Base-by-base conservation (phyloP, 2,329 filamentous ascomycete genomes). In the Ilyonectria mors-panacis region DNA sequence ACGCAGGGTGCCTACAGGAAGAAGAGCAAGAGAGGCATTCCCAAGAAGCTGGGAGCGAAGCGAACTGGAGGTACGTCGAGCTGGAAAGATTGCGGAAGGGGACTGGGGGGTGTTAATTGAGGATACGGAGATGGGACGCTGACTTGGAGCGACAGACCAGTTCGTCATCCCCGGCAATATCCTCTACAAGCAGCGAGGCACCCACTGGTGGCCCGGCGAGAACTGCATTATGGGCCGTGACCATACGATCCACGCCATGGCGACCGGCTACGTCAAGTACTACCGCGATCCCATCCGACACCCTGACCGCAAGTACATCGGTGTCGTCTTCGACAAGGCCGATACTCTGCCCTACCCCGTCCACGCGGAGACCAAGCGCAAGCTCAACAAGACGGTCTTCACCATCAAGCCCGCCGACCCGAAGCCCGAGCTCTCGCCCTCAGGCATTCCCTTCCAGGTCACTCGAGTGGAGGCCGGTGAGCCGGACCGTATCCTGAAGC, bases 101-200 rank as follows among this genome's bases (percentile, higher is more conserved):
- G 13, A 51, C 44, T 44, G 19, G 33, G 23, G 33, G 17, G n/a
- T 17, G 6, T 10, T 23, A 59, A 55, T 55, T 44, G 57, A 33
- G 39, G 39, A 30, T 44, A 33, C 26, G 35, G 28, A 48, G 56
- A 44, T 3, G 33, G 37, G 50, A 65, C 19, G 54, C 71, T 75
- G 65, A 75, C 70, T 50, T 42, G 37, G 26, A 51, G 48, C 54
- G 17, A 48, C 78, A 95, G 93, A 95, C 79, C 93, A 98, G 85
- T 97, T 92, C 81, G 96, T 99, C 39, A 92, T 97, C 65, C 93
- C 95, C 5, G 96, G 96, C 61, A 98, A 97, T 85, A 99, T 99
- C 82, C 93, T 99, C 83, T 99, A 96, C 89, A 94, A 94, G 80
- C 96, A 99, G 83, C 92, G 95, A 77, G 96, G 96, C 75, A 97